Base-by-base conservation (phyloP, 805 yeast genomes). In the Blastobotrys muscicola region DNA sequence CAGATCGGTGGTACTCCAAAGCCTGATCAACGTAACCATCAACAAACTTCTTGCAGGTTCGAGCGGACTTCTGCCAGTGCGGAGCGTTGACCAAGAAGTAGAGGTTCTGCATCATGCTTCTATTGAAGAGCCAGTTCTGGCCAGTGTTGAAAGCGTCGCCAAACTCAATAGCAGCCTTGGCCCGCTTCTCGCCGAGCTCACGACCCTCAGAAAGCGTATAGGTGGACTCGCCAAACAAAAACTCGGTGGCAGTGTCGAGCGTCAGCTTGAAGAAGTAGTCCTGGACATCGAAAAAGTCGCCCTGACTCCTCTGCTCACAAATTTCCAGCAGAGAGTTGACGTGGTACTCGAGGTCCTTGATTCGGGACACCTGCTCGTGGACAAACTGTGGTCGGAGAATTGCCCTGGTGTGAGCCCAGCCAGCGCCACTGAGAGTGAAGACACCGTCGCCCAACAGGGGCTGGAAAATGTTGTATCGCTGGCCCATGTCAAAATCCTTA, bases 21-120 rank as follows among this genome's bases (percentile, higher is more conserved):
- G 71, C 74, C 42, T 51, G 50, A 26, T 61, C 45, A 16, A 71
- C 76, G 48, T 67, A 71, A 47, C 52, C 59, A 49, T 70, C 66
- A 20, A 68, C 67, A 57, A 60, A 64, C 26, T 45, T 41, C 43
- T 62, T 63, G 35, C 66, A 66, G 5, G 53, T 46, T 9, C 45
- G 50, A 39, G 51, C 61, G 20, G 62, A 52, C 12, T 54, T 54
- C 37, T 61, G 54, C 50, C 70, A 69, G 42, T 60, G 45, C 11
- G 48, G 45, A 11, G 55, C 35, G 43, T 51, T 42, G 36, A 50
- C 32, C 8, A 53, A 33, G 44, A 44, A 45, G 46, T 47, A 46
- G 16, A 57, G 36, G 10, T 12, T n/a, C 14, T 52, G 54, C 13
- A 43, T 38, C 16, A 41, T 44, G 4, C 49, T 43, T 10, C 59